phyloP scores from a whole-genome alignment of 805 yeast genomes.

The Starmerella vitae region DNA sequence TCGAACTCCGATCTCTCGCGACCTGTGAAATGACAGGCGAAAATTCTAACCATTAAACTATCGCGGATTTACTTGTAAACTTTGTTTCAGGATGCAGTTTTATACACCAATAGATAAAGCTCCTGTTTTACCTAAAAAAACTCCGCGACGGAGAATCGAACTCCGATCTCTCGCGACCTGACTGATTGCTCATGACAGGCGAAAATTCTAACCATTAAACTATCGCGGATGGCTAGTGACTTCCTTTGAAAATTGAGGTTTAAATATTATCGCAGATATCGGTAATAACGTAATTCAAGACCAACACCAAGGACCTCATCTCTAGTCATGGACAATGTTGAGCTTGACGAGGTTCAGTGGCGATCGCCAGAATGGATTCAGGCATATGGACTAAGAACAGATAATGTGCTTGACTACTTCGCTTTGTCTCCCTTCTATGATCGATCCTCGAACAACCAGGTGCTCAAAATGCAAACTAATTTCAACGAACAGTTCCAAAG shows the following conservation, averaged over 20 bases:
- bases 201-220: slow-evolving; percentile 22
- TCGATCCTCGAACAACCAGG: slow-evolving; percentile 86
- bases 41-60: slow-evolving; percentile 20
- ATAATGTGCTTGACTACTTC: slow-evolving; percentile 84
- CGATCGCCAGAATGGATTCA: slow-evolving; percentile 96
- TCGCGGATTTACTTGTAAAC: slow-evolving; percentile 7
- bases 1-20: slow-evolving; percentile 21
- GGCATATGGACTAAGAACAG: slow-evolving; percentile 65
- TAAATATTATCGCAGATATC: background rate
- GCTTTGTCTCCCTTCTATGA: slow-evolving; percentile 92
- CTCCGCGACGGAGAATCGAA: slow-evolving; percentile 22
- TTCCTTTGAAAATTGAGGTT: no score
- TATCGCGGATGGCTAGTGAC: slow-evolving; percentile 14
- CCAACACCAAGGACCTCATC: no score
- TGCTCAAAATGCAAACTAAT: slow-evolving; percentile 87
- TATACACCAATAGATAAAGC: background rate
- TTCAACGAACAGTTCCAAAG: slow-evolving; percentile 43
- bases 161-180: slow-evolving; percentile 22
- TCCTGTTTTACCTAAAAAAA: slow-evolving; percentile 4
- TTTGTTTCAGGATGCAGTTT: background rate
- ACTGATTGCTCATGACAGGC: slow-evolving; percentile 16
- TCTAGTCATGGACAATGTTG: slow-evolving; percentile 16
- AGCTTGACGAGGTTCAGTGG: slow-evolving; percentile 88
- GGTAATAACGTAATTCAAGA: background rate
- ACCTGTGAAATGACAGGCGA: slow-evolving; percentile 18